Evolutionary conservation across 192 early-diverging fungal species (phyloP).

Genomic region (Podila horticola): DNA sequence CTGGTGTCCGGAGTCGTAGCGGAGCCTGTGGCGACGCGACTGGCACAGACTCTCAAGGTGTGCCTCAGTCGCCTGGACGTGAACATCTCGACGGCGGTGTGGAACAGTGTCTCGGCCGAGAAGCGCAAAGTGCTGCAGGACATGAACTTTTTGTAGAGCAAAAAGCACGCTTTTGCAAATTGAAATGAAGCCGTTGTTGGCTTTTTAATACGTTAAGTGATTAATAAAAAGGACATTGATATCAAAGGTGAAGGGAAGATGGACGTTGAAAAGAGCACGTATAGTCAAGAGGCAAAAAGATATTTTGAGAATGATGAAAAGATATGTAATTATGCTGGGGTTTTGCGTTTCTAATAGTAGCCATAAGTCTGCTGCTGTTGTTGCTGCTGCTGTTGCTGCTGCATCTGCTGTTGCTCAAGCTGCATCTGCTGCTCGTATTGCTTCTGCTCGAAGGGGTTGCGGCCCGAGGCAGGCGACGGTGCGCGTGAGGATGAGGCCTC

Average conservation of each 20-base stretch:
- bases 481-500: slow-evolving; percentile 1
- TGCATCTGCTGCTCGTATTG: neutral
- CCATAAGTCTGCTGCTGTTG: slow-evolving; percentile 12
- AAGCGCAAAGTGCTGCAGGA: slow-evolving; percentile 56
- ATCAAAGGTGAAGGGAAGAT: neutral
- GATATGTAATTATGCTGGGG: slow-evolving; percentile 2
- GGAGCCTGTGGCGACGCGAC: slow-evolving; percentile 37
- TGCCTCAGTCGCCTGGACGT: slow-evolving; percentile 53
- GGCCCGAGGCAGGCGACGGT: neutral
- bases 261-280: neutral
- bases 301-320: neutral
- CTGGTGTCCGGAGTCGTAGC: slow-evolving; percentile 59
- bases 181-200: neutral
- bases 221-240: too few species aligned
- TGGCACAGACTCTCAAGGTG: slow-evolving; percentile 59
- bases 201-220: too few species aligned
- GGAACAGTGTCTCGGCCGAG: slow-evolving; percentile 61
- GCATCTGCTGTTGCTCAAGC: slow-evolving; percentile 6
- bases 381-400: slow-evolving; percentile 5
- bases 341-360: neutral
- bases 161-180: neutral
- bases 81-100: slow-evolving; percentile 50
- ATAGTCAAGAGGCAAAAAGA: too few species aligned
- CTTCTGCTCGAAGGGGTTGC: slow-evolving; percentile 7
- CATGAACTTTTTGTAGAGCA: slow-evolving; percentile 15